Evolutionary conservation across 345 rosid genomes (phyloP), one percentile per base, ranked within the genome.

Genomic region (Gynandropsis gynandra): DNA sequence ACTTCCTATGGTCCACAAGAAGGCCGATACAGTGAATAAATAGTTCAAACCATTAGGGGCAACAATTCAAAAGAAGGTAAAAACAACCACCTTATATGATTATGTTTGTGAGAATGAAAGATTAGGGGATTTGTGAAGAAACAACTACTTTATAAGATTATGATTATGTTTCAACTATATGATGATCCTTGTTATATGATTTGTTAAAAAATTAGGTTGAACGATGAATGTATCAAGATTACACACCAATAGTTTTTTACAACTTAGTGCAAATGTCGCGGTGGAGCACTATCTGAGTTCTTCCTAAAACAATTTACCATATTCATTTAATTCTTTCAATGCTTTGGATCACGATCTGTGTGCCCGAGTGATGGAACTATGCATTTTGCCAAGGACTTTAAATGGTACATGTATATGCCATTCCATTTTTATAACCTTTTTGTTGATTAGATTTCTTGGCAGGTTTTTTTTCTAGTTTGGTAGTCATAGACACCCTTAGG

Each of bases 21-120:
- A 67, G 85, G 77, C 85, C 18, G 97, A 88, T 70, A 19, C 73
- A 3, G 80, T 88, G 20, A 82, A 80, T 80, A 88, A 88, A 69
- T 95, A 85, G 52, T 72, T 87, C 67, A 87, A 76, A 61, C 94
- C 96, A 15, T 68, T 87, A 35, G 84, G 89, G 20, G 56, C 68
- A 46, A 71, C 81, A n/a, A 78, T 78, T 66, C 96, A 87, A 78
- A 87, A 87, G 74, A 87, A 81, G 93, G 94, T 83, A 36, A 64
- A 35, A 42, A 34, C n/a, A n/a, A n/a, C n/a, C n/a, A n/a, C n/a
- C n/a, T n/a, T n/a, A n/a, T n/a, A n/a, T n/a, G n/a, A n/a, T n/a
- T n/a, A n/a, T n/a, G n/a, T n/a, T n/a, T n/a, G n/a, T n/a, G n/a
- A n/a, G n/a, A n/a, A n/a, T n/a, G n/a, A n/a, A n/a, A n/a, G n/a